Conservation (phyloP, 108 stramenopile species). For the Bacterosira constricta region DNA sequence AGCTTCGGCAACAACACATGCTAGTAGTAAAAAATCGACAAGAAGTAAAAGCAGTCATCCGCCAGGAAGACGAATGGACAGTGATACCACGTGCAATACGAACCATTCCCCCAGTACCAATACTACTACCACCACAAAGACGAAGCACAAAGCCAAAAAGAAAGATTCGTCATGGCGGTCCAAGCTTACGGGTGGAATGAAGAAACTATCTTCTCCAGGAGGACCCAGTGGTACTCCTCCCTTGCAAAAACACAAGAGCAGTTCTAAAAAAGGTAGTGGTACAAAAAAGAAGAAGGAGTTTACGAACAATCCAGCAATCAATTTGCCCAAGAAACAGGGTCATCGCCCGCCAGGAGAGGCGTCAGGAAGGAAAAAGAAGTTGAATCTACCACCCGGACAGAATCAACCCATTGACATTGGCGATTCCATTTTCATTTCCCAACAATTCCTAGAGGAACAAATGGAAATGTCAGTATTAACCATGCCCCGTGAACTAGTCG, state of each 20-base stretch:
- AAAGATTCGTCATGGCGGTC: too few species aligned
- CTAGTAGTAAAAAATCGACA: too few species aligned
- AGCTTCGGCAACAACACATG: too few species aligned
- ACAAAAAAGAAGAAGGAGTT: background rate
- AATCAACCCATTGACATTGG: conserved; percentile 29
- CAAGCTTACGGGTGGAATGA: conserved; percentile 23
- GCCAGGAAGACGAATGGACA: too few species aligned
- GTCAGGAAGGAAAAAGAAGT: background rate
- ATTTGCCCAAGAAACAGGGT: too few species aligned
- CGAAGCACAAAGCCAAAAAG: conserved; percentile 5
- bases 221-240: background rate
- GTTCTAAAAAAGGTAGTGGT: background rate
- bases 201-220: conserved; percentile 18
- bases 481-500: conserved; percentile 16
- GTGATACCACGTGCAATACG: background rate
- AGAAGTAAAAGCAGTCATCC: too few species aligned
- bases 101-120: background rate
- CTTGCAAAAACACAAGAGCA: background rate
- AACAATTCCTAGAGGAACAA: conserved; percentile 23
- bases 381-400: background rate
- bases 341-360: background rate
- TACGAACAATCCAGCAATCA: background rate
- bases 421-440: conserved; percentile 33
- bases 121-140: background rate
- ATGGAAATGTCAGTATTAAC: conserved; percentile 34